phyloP scores from a whole-genome alignment of 2,329 filamentous ascomycete genomes.

The Seiridium unicorne region DNA sequence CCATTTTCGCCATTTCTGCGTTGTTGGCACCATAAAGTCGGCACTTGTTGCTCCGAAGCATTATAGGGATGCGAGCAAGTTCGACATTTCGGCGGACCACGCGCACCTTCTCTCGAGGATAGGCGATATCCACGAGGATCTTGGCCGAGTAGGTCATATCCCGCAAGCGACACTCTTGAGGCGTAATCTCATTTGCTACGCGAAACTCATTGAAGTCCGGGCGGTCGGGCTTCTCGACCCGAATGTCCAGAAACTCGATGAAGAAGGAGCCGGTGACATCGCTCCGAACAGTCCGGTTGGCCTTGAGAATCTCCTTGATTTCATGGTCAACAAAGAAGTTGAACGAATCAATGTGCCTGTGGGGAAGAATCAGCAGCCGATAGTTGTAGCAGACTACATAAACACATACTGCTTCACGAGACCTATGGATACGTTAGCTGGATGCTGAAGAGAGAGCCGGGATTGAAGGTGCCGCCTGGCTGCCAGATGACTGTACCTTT shows the following conservation, averaged over 20 bases:
- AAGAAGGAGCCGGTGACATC: conserved; percentile 93
- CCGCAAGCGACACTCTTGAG: conserved; percentile 92
- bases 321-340: conserved; percentile 98
- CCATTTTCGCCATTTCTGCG: conserved; percentile 83
- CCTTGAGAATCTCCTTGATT: conserved; percentile 92
- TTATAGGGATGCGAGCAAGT: conserved; percentile 91
- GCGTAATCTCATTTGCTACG: conserved; percentile 74
- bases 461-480: conserved; percentile 17
- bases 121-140: conserved; percentile 89
- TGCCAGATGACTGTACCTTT: conserved; percentile 57
- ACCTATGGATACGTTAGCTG: conserved; percentile 35
- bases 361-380: not conserved
- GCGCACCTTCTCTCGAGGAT: conserved; percentile 76
- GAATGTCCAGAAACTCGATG: conserved; percentile 90
- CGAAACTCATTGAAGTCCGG: conserved; percentile 71
- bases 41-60: conserved; percentile 95
- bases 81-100: conserved; percentile 74
- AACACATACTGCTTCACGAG: conserved; percentile 77
- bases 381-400: too few species aligned
- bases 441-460: conserved; percentile 9
- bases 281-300: conserved; percentile 84
- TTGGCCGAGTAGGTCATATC: conserved; percentile 98
- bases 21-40: conserved; percentile 81
- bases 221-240: conserved; percentile 78
- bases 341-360: conserved; percentile 91